Base-by-base conservation (phyloP, 2,329 filamentous ascomycete genomes). In the Canariomyces notabilis region DNA sequence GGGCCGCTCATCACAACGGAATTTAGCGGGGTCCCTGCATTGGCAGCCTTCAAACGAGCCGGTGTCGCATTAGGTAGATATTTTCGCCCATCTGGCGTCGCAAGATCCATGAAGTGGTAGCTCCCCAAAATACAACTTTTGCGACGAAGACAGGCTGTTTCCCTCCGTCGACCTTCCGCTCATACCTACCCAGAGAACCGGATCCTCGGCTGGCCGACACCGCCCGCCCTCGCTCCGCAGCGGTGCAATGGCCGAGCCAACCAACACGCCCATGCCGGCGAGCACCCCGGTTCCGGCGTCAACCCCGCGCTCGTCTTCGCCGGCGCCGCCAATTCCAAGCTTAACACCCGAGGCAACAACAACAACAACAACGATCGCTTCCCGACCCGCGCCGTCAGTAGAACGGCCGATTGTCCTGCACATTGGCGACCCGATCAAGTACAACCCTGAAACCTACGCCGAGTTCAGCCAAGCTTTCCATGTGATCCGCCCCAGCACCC, bases 371-470 rank as follows among this genome's bases (percentile, higher is more conserved):
- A 50, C 42, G 22, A 55, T 50, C 31, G 57, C 45, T 21, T 48
- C 39, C 5, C 36, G 35, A 29, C 18, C 40, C 3, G 15, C 20
- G 1, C 16, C 49, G 5, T 22, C 59, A 0, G 34, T 56, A 3
- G 52, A 56, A 5, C 48, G 53, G 14, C 71, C 66, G 36, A 76
- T 82, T 53, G 82, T 93, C 49, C 77, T 94, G 55, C 84, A 83
- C 68, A 82, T 89, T 64, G 88, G 87, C 52, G 87, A 90, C 59
- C 67, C 71, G 7, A 63, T 75, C 48, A 68, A 67, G 52, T 76
- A 75, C 61, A 76, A 77, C 53, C 68, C 64, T 0, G 61, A 65
- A 1, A 73, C 71, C 0, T 75, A 74, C 55, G 62, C 62, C 23
- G 62, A 64, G 50, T 71, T 78, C 56, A 59, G 64, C 21, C 37